Evolutionary conservation across 2,329 filamentous ascomycete species (phyloP), one percentile per base, ranked within the genome.

Genomic region (Verticillium klebahnii): DNA sequence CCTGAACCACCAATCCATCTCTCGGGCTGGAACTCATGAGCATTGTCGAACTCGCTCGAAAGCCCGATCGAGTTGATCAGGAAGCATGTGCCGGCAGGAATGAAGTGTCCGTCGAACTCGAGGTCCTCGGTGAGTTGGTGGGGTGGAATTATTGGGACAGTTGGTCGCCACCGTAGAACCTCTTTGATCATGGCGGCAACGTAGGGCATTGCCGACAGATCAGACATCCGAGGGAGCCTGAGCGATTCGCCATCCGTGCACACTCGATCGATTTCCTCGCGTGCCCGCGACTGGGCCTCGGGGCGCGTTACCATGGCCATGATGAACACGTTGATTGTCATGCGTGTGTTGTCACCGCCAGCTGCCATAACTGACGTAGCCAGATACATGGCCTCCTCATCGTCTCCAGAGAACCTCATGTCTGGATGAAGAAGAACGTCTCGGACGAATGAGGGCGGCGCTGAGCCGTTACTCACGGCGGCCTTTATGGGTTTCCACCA

Each of bases 321-420:
- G 4, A 63, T 58, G 39, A 71, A 69, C 32, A 23, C 60, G 54
- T 56, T 69, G 37, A 66, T 64, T 11, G 62, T 69, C 45, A 59
- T 68, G 5, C 71, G 69, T 0, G 69, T 72, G 3, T 71, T 74
- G 31, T 73, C 71, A 5, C 71, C 67, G 3, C 68, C 73, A 1
- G 66, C 72, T 59, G 74, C 75, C n/a, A 82, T 72, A 5, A 80
- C 52, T 2, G 57, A 70, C 60, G 73, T 71, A 1, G 73, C 71
- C 29, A 76, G 67, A 50, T 77, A 78, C 73, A 77, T 79, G 19
- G 72, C 69, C 37, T 77, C 71, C 31, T 75, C 70, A 1, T 77
- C 72, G 23, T 67, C 64, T 2, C 70, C 73, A 1, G 63, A 66
- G 64, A 68, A 78, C 60, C 69, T 69, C 3, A 56, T 17, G 7